Base-by-base conservation (phyloP, 2,329 filamentous ascomycete genomes). In the Phoma sp. region DNA sequence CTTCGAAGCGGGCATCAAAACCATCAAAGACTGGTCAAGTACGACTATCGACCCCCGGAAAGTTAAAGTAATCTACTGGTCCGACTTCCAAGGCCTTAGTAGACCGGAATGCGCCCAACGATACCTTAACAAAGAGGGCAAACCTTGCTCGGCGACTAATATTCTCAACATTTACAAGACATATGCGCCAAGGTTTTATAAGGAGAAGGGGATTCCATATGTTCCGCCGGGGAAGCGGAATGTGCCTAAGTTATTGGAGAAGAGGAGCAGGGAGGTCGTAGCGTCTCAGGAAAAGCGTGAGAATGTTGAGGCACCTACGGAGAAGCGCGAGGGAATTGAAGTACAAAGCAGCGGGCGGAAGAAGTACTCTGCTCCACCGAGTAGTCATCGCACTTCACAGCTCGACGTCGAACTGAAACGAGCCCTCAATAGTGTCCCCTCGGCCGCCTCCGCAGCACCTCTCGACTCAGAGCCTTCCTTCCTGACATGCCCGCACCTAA, bases 41-140 rank as follows among this genome's bases (percentile, higher is more conserved):
- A 2, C n/a, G 3, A 39, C 13, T 6, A 18, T 45, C 13, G 7
- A n/a, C 13, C n/a, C 13, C 4, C 39, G 29, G 3, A 22, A 51
- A n/a, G n/a, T 45, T 10, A 40, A 45, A n/a, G 8, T 45, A 0
- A 45, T 45, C 9, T 36, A 45, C 27, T 51, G 48, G 48, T 35
- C 35, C 22, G 42, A 52, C 24, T n/a, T 52, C 10, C 22, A 39
- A 23, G 11, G 40, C 2, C 33, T 45, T 9, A 39, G 18, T 22
- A 51, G 33, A 22, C 35, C 29, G 6, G 48, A 51, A 4, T 51
- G 41, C 22, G 35, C 35, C 5, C 35, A 51, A 25, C 18, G 48
- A 9, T 51, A 45, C 8, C 48, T 27, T 2, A 51, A 45, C 23
- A 45, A 40, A 13, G 9, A 51, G 2, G 41, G 48, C n/a, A 13